Conservation (phyloP, 176 grass and related monocot genomes). For the Lolium perenne region DNA sequence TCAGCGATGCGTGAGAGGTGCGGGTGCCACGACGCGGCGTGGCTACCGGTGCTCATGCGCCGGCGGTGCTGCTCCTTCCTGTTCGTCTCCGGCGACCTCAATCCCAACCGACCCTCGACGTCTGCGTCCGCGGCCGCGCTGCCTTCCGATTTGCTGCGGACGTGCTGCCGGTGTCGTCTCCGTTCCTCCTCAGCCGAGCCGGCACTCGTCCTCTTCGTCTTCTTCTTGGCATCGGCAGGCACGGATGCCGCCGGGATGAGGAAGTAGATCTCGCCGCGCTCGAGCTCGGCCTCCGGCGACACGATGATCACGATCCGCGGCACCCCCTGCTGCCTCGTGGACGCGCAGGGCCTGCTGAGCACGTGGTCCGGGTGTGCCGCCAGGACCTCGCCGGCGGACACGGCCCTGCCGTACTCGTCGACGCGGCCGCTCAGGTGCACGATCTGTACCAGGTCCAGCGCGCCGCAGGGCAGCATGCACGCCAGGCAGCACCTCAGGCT, state of each 20-base stretch:
- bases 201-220: not conserved
- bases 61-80: constrained; percentile 52
- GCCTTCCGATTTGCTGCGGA: constrained; percentile 45
- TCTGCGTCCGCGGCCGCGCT: constrained; percentile 6
- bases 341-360: constrained; percentile 66
- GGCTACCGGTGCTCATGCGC: constrained; percentile 60
- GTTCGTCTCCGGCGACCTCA: not conserved
- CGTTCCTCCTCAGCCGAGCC: not conserved
- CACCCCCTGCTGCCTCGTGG: constrained; percentile 34
- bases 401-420: constrained; percentile 79
- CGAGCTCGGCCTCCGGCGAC: constrained; percentile 71
- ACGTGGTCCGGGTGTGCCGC: constrained; percentile 76
- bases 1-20: constrained; percentile 81
- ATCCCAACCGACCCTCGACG: not conserved
- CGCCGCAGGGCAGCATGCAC: constrained; percentile 88
- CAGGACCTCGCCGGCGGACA: constrained; percentile 76
- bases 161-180: constrained; percentile 14
- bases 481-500: constrained; percentile 85
- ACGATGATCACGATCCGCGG: constrained; percentile 69
- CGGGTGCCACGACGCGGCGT: constrained; percentile 67
- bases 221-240: constrained; percentile 59
- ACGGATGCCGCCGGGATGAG: constrained; percentile 66
- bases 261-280: constrained; percentile 89
- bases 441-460: constrained; percentile 84
- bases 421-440: constrained; percentile 87